phyloP scores from a whole-genome alignment of 345 rosid species.

The Lumnitzera racemosa region DNA sequence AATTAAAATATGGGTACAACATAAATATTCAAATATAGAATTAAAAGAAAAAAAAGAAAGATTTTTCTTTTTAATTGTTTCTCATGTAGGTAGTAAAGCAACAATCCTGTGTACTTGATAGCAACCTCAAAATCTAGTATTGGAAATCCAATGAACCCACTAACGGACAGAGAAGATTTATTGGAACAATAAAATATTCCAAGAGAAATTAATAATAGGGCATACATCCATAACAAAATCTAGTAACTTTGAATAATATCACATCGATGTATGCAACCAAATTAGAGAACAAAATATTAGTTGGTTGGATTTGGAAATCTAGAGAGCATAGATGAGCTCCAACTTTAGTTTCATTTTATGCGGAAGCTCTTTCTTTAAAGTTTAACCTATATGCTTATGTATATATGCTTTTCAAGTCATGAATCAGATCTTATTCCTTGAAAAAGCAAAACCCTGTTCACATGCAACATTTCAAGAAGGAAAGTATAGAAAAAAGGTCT shows the following conservation, averaged over 20 bases:
- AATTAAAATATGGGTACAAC: no score
- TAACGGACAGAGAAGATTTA: no score
- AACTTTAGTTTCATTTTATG: slow-evolving; percentile 1
- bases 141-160: no score
- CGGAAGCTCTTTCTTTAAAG: slow-evolving; percentile 7
- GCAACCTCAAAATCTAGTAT: no score
- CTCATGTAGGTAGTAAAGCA: no score
- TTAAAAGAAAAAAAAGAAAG: no score
- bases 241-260: background rate
- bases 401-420: background rate
- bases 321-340: background rate
- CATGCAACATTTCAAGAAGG: slow-evolving; percentile 5
- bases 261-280: background rate
- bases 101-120: no score
- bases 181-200: background rate
- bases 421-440: slow-evolving; percentile 13
- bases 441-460: slow-evolving; percentile 14
- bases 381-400: background rate
- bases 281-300: background rate
- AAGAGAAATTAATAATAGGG: background rate
- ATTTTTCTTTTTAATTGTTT: no score
- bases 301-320: slow-evolving; percentile 1
- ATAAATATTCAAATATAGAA: no score
- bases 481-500: background rate
- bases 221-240: background rate